phyloP scores from a whole-genome alignment of 2,329 filamentous ascomycete species.

The Fusarium nanum region DNA sequence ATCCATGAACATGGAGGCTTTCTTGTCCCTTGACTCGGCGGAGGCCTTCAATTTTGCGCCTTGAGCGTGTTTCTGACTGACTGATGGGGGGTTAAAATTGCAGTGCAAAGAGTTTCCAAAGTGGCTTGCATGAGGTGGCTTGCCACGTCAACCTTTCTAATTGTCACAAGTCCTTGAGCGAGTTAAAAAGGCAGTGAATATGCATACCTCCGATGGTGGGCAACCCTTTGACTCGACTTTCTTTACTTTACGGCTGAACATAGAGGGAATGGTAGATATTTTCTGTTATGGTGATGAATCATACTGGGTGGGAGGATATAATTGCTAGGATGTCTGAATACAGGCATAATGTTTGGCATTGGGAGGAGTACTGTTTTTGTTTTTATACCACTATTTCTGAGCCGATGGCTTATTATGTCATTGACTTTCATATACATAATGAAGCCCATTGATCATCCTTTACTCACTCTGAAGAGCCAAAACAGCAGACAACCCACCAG shows the following conservation, averaged over 20 bases:
- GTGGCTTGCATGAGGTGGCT: too few species aligned
- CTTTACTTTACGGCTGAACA: not conserved
- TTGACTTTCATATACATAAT: not conserved
- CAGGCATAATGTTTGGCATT: not conserved
- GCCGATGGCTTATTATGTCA: not conserved
- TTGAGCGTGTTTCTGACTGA: not conserved
- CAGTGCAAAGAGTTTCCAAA: not conserved
- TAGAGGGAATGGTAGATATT: not conserved
- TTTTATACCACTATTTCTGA: slow-evolving; percentile 15
- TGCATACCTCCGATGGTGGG: not conserved
- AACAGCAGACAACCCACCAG: slow-evolving; percentile 29
- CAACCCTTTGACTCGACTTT: not conserved
- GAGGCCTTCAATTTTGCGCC: slow-evolving; percentile 44
- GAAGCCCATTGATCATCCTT: not conserved
- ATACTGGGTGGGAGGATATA: not conserved
- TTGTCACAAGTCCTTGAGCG: not conserved
- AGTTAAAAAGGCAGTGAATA: not conserved
- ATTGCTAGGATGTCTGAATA: not conserved
- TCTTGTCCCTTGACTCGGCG: slow-evolving; percentile 48
- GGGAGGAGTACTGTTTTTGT: slow-evolving; percentile 4
- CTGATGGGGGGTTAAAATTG: not conserved
- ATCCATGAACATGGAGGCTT: slow-evolving; percentile 50
- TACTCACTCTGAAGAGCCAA: slow-evolving; percentile 23
- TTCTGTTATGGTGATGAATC: not conserved
- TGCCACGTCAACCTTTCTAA: too few species aligned